A percentile compares a stretch with the other conserved stretches of the same genome.
phyloP scores from a whole-genome alignment of 176 grass and related monocot species.

The Bothriochloa decipiens region DNA sequence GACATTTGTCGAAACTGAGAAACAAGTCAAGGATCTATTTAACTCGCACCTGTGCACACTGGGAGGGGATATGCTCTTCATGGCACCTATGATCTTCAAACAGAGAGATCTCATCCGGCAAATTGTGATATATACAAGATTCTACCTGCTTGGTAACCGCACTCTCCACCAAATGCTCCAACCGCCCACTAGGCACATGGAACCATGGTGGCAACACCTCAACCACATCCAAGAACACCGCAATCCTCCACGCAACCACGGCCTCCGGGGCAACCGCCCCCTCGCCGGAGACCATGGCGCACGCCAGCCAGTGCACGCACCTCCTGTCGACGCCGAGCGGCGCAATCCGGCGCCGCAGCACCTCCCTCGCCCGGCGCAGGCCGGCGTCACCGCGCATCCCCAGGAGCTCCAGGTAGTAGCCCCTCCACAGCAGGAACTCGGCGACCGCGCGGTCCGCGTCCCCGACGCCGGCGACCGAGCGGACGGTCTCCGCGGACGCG shows the following conservation, averaged over 20 bases:
- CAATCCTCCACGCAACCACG: slow-evolving; percentile 58
- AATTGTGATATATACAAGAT: slow-evolving; percentile 86
- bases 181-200: slow-evolving; percentile 57
- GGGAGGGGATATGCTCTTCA: slow-evolving; percentile 77
- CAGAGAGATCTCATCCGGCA: slow-evolving; percentile 62
- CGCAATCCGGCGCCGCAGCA: slow-evolving; percentile 69
- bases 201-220: slow-evolving; percentile 76
- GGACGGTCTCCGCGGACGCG: slow-evolving; percentile 64
- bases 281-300: slow-evolving; percentile 61
- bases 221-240: slow-evolving; percentile 82
- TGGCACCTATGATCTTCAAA: slow-evolving; percentile 89
- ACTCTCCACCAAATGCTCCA: slow-evolving; percentile 81
- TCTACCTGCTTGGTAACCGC: slow-evolving; percentile 65
- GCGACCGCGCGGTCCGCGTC: slow-evolving; percentile 44
- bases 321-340: slow-evolving; percentile 61
- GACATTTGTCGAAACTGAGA: slow-evolving; percentile 33
- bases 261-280: slow-evolving; percentile 52
- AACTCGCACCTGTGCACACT: slow-evolving; percentile 74
- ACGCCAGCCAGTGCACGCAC: slow-evolving; percentile 66
- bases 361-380: slow-evolving; percentile 56
- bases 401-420: slow-evolving; percentile 86
- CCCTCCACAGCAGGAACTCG: slow-evolving; percentile 75
- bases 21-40: neutral
- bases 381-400: slow-evolving; percentile 52
- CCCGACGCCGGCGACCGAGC: slow-evolving; percentile 53